Conservation (phyloP, 352 stramenopile species). For the Phytophthora pistaciae region DNA sequence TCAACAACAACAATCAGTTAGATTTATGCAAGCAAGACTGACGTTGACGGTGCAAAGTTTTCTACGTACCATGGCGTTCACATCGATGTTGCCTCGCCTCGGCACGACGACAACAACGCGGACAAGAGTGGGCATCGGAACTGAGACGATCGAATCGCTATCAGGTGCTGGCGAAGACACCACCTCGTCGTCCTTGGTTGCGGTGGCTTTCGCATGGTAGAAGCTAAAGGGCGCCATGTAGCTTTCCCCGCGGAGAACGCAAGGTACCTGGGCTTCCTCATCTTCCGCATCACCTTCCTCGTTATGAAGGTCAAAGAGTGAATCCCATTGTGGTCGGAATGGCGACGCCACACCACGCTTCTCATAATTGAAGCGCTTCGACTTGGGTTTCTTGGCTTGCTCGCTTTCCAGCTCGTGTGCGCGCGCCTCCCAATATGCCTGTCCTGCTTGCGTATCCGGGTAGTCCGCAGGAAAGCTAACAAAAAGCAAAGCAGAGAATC, state of each 20-base stretch:
- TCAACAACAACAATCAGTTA: background rate
- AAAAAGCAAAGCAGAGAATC: constrained; percentile 6
- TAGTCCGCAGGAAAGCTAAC: constrained; percentile 83
- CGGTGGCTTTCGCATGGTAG: constrained; percentile 21
- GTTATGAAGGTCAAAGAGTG: constrained; percentile 46
- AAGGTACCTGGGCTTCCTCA: constrained; percentile 25
- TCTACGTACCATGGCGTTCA: constrained; percentile 71
- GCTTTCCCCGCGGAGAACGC: constrained; percentile 63
- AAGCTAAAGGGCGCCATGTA: constrained; percentile 86
- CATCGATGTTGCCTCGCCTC: constrained; percentile 61
- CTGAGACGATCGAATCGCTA: constrained; percentile 42
- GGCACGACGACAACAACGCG: constrained; percentile 61
- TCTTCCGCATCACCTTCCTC: constrained; percentile 8
- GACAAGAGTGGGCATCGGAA: constrained; percentile 77
- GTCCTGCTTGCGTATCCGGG: constrained; percentile 68
- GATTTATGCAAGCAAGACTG: constrained; percentile 1
- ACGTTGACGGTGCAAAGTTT: background rate
- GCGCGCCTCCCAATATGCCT: constrained; percentile 60
- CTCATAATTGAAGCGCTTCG: constrained; percentile 71
- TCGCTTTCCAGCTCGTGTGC: constrained; percentile 27
- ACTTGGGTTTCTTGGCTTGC: constrained; percentile 66
- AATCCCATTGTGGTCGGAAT: constrained; percentile 69
- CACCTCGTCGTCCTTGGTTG: background rate
- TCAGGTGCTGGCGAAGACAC: constrained; percentile 3
- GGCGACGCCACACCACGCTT: constrained; percentile 68